Evolutionary conservation across 2,329 filamentous ascomycete species (phyloP).

Genomic region (Trematosphaeria pertusa): DNA sequence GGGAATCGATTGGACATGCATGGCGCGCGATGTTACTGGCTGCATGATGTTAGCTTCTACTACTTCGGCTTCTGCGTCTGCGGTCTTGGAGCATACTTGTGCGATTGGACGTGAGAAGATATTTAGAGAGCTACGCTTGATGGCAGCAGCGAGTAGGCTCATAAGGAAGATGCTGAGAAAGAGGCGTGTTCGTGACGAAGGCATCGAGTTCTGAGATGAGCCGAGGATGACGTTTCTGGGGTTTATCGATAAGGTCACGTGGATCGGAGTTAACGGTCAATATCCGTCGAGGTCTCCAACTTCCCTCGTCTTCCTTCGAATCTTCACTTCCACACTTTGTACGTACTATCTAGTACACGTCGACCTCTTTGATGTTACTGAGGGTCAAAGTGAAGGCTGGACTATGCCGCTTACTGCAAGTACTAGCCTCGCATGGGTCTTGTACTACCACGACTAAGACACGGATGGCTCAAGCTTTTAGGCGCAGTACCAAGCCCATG

Average conservation of each 20-base stretch:
- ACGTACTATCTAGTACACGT: background rate
- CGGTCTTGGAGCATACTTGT: slow-evolving; percentile 16
- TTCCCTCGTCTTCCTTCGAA: background rate
- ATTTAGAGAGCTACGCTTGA: slow-evolving; percentile 33
- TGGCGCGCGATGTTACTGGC: slow-evolving; percentile 57
- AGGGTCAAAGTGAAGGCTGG: no score
- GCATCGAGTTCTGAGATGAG: slow-evolving; percentile 52
- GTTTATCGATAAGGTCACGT: slow-evolving; percentile 21
- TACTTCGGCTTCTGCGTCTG: no score
- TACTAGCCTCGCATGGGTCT: no score
- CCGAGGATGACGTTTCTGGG: slow-evolving; percentile 31
- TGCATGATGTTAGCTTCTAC: slow-evolving; percentile 34
- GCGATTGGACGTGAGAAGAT: slow-evolving; percentile 26
- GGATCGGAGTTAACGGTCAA: slow-evolving; percentile 1
- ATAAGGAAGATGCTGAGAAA: slow-evolving; percentile 45
- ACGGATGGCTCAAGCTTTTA: no score
- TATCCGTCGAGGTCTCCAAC: background rate
- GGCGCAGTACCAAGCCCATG: no score
- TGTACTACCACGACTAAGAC: no score
- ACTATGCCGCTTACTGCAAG: no score
- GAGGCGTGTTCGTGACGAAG: slow-evolving; percentile 56
- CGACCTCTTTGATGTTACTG: no score
- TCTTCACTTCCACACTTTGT: background rate
- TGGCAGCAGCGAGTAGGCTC: slow-evolving; percentile 38
- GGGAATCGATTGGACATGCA: slow-evolving; percentile 88